phyloP scores from a whole-genome alignment of 805 yeast genomes.

The Suhomyces tanzawaensis region DNA sequence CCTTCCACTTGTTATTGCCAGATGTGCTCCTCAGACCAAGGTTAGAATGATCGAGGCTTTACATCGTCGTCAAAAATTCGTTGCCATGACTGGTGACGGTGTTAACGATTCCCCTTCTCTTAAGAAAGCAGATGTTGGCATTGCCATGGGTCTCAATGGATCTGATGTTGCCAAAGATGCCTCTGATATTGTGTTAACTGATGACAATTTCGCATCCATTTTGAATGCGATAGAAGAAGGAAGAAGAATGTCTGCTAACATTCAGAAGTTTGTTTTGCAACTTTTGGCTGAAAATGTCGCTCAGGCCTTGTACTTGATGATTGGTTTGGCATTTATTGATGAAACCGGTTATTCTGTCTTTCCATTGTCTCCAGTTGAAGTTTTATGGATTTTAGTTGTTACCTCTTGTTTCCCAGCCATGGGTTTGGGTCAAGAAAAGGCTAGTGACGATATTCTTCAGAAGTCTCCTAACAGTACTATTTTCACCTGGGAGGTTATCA shows the following conservation, averaged over 20 bases:
- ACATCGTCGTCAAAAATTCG: slow-evolving; percentile 36
- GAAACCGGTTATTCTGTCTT: slow-evolving; percentile 66
- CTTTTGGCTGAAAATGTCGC: slow-evolving; percentile 66
- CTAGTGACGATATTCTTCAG: slow-evolving; percentile 60
- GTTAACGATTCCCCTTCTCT: slow-evolving; percentile 79
- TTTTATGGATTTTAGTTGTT: slow-evolving; percentile 73
- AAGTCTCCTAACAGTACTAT: slow-evolving; percentile 63
- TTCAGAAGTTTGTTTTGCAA: slow-evolving; percentile 75
- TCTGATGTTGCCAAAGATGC: slow-evolving; percentile 87
- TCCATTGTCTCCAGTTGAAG: slow-evolving; percentile 76
- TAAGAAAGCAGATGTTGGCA: slow-evolving; percentile 76
- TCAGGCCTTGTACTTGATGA: slow-evolving; percentile 62
- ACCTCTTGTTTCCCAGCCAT: slow-evolving; percentile 83
- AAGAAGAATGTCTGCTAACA: slow-evolving; percentile 73
- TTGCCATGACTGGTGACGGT: slow-evolving; percentile 58
- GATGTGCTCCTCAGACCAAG: slow-evolving; percentile 43
- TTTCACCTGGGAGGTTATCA: slow-evolving; percentile 63
- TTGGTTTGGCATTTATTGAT: slow-evolving; percentile 73
- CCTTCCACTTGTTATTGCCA: slow-evolving; percentile 39
- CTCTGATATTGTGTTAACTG: slow-evolving; percentile 67
- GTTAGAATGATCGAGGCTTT: slow-evolving; percentile 42
- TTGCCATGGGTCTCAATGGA: slow-evolving; percentile 78
- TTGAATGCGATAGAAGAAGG: slow-evolving; percentile 79
- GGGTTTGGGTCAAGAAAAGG: slow-evolving; percentile 73
- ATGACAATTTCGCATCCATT: slow-evolving; percentile 76